These are phyloP conservation scores for Suillus plorans DNA, from an alignment of 768 basidiomycete species.

Conservation along the genomic window DNA sequence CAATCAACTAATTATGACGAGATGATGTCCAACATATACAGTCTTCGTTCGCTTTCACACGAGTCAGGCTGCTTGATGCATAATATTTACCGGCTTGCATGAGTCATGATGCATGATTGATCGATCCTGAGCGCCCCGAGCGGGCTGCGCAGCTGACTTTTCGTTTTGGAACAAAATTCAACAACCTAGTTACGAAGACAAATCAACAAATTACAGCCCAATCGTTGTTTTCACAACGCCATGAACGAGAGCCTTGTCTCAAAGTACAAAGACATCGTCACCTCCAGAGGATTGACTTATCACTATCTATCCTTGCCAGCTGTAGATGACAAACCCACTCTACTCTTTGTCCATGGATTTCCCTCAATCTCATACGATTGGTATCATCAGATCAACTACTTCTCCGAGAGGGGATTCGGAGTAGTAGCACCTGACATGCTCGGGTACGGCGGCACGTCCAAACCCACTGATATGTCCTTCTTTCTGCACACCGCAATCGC, in stretches of 20 bases:
- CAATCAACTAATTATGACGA: background rate
- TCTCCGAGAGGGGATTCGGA: slow-evolving; percentile 41
- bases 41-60: background rate
- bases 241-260: slow-evolving; percentile 27
- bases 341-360: slow-evolving; percentile 47
- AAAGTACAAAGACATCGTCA: slow-evolving; percentile 33
- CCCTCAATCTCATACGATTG: slow-evolving; percentile 44
- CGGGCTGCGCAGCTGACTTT: background rate
- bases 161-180: background rate
- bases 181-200: background rate
- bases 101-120: no score
- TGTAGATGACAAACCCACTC: slow-evolving; percentile 31
- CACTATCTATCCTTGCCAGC: slow-evolving; percentile 33
- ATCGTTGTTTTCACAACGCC: background rate
- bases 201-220: background rate
- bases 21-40: no score
- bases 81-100: background rate
- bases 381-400: slow-evolving; percentile 39
- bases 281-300: slow-evolving; percentile 34
- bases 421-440: slow-evolving; percentile 48
- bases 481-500: slow-evolving; percentile 28
- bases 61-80: background rate
- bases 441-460: slow-evolving; percentile 46
- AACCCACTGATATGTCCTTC: slow-evolving; percentile 31
- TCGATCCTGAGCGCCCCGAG: background rate